phyloP scores from a whole-genome alignment of 176 grass and related monocot genomes.

The Oryza longistaminata region DNA sequence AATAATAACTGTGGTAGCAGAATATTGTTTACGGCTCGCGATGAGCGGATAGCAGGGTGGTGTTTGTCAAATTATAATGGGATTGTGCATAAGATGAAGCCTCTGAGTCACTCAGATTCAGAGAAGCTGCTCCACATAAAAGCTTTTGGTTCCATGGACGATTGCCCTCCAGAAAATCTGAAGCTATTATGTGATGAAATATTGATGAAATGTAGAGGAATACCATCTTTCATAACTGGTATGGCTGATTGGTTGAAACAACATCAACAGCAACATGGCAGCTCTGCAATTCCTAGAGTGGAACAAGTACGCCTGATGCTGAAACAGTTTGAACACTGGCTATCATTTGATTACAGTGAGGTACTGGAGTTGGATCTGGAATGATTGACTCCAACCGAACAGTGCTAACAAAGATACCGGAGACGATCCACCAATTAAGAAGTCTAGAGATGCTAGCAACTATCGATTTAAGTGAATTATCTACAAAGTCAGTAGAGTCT shows the following conservation, averaged over 20 bases:
- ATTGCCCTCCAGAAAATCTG: not conserved
- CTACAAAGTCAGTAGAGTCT: not conserved
- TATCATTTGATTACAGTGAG: not conserved
- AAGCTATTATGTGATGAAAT: not conserved
- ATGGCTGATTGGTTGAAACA: slow-evolving; percentile 7
- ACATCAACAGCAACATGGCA: no score
- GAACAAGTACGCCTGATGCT: not conserved
- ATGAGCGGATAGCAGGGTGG: no score
- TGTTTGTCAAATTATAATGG: no score
- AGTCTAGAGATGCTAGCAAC: no score
- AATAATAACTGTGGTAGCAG: not conserved
- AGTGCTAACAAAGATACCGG: no score
- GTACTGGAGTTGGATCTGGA: no score
- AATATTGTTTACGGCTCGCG: not conserved
- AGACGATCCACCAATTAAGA: no score
- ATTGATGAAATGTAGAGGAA: slow-evolving; percentile 14
- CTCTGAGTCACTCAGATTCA: not conserved
- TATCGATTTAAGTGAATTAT: not conserved
- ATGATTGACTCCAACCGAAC: no score
- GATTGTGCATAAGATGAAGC: not conserved
- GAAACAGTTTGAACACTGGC: not conserved
- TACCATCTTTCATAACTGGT: slow-evolving; percentile 7
- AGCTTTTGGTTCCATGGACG: not conserved
- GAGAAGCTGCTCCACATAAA: not conserved
- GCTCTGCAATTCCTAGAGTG: no score